Percentiles rank a stretch among this genome's conserved stretches.
Conservation (phyloP, 2,329 filamentous ascomycete genomes). For the Fusarium sp. region DNA sequence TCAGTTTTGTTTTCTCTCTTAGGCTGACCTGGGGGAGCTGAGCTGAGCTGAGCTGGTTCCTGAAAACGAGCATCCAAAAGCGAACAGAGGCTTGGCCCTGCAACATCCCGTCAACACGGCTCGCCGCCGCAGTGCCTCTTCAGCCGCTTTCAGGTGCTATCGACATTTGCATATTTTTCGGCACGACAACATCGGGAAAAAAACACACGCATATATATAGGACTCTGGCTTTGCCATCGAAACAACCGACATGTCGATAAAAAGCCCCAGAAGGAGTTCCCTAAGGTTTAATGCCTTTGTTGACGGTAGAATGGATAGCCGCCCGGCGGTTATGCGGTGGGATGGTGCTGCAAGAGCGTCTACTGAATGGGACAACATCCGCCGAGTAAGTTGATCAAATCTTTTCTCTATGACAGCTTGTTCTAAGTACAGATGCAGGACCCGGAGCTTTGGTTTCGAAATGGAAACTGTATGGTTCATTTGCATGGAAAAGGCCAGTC, state of each 20-base stretch:
- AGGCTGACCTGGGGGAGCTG: constrained; percentile 13
- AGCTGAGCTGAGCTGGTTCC: background rate
- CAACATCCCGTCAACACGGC: constrained; percentile 35
- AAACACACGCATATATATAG: constrained; percentile 14
- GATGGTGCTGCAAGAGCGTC: constrained; percentile 60
- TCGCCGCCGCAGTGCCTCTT: constrained; percentile 23
- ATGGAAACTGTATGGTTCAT: constrained; percentile 77
- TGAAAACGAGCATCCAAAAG: constrained; percentile 12
- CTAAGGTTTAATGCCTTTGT: constrained; percentile 46
- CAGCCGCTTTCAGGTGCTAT: constrained; percentile 13
- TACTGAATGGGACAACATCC: constrained; percentile 59
- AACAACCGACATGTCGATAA: constrained; percentile 6
- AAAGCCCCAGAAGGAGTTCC: constrained; percentile 30
- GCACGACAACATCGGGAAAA: background rate
- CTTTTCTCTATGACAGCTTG: background rate
- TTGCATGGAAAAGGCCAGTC: constrained; percentile 74
- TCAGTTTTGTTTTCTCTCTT: background rate
- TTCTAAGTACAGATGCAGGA: constrained; percentile 63
- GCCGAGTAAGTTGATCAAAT: constrained; percentile 54
- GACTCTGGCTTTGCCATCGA: background rate
- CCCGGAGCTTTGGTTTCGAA: constrained; percentile 73
- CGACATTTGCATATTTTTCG: constrained; percentile 5
- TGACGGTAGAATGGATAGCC: constrained; percentile 41
- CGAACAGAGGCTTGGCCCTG: constrained; percentile 30
- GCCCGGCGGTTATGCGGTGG: constrained; percentile 58